A percentile compares a stretch with the other conserved stretches of the same genome.
These are phyloP conservation scores for Cochlearia excelsa DNA, from an alignment of 345 rosid species.

Conservation along the genomic window DNA sequence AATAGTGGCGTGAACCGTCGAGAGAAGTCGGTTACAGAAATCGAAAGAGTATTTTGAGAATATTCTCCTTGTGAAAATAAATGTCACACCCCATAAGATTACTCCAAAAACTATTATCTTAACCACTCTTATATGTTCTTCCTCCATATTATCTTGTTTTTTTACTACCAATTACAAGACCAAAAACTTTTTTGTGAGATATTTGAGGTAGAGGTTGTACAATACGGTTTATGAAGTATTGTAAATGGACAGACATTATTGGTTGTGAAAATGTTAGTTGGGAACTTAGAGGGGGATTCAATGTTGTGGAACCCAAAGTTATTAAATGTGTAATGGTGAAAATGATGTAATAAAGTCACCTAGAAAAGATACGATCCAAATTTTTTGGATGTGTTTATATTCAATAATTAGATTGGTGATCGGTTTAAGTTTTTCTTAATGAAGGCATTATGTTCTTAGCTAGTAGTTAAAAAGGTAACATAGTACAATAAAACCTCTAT, in stretches of 20 bases:
- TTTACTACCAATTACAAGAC: no score
- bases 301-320: constrained; percentile 27
- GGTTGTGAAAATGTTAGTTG: constrained; percentile 23
- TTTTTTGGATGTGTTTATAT: constrained; percentile 15
- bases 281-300: constrained; percentile 22
- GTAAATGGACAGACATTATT: constrained; percentile 24
- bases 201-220: neutral
- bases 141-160: constrained; percentile 43
- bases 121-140: constrained; percentile 23
- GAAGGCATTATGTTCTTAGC: no score
- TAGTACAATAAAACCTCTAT: no score
- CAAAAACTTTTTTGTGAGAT: neutral
- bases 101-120: constrained; percentile 45
- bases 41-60: constrained; percentile 56
- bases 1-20: constrained; percentile 54
- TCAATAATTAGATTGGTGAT: no score
- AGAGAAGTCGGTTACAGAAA: constrained; percentile 71
- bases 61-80: constrained; percentile 43
- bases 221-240: neutral
- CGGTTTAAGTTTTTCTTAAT: no score
- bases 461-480: no score
- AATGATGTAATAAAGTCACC: constrained; percentile 4
- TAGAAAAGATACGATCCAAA: constrained; percentile 23
- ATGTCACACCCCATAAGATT: constrained; percentile 50
- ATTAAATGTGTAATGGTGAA: constrained; percentile 14